Percentiles rank a stretch among this genome's conserved stretches.
Conservation (phyloP, 441 rosid species). For the Euphorbia neoarborescens region DNA sequence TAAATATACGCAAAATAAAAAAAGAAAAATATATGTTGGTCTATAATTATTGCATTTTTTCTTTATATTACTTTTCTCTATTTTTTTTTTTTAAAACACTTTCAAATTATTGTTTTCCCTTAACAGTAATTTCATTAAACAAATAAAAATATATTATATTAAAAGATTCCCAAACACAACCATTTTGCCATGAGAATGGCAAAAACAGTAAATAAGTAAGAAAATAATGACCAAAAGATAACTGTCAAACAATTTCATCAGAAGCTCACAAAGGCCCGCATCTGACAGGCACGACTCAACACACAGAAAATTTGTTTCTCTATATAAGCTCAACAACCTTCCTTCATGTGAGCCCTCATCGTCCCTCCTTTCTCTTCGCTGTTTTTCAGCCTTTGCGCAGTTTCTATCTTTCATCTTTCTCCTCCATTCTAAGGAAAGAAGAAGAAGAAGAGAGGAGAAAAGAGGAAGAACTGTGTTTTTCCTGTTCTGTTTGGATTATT, state of each 20-base stretch:
- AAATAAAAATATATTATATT: neutral
- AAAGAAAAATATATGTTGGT: too few species aligned
- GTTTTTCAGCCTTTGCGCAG: neutral
- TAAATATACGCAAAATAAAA: too few species aligned
- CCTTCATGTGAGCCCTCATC: constrained; percentile 15
- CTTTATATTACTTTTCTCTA: too few species aligned
- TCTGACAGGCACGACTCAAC: neutral
- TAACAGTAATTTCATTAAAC: neutral
- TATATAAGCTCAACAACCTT: constrained; percentile 19
- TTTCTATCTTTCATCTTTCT: neutral
- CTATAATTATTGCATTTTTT: too few species aligned
- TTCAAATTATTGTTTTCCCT: too few species aligned
- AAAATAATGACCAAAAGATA: neutral
- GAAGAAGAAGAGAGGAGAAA: neutral
- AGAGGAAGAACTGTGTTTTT: neutral
- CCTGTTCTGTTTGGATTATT: neutral
- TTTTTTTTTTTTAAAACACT: too few species aligned
- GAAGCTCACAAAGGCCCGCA: constrained; percentile 1
- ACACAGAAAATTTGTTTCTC: neutral
- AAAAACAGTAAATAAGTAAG: neutral
- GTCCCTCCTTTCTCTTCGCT: neutral
- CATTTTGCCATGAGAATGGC: neutral
- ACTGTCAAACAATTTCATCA: neutral
- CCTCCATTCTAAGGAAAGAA: neutral
- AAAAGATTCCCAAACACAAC: constrained; percentile 1